Evolutionary conservation across 495 filamentous ascomycete genomes (phyloP), one percentile per base, ranked within the genome.

Genomic region (Filosporella fistucella): DNA sequence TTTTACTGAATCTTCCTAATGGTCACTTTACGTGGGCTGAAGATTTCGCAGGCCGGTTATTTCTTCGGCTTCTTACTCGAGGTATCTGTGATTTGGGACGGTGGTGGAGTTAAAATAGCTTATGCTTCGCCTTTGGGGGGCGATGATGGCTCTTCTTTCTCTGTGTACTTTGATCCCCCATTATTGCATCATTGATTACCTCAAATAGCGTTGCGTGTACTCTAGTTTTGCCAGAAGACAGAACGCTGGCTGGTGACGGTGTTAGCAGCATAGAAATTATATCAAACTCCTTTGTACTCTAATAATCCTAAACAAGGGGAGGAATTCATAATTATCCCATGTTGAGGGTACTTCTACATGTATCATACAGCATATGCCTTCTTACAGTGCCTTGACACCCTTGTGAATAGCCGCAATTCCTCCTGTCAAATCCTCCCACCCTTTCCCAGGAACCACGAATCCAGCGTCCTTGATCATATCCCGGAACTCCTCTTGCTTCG

Each of bases 381-480:
- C 9, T 37, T 42, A 21, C 38, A 87, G 49, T 3, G 89, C 89
- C 74, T 98, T 98, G 54, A 98, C 81, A 16, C 94, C 93, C 74
- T 91, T 95, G 66, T 97, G 94, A 57, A 97, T 89, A 42, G 89
- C 89, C 11, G 94, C 93, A 62, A 98, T 88, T 0, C 93, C 93
- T 26, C 85, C 82, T 0, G 85, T 96, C 61, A 98, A 61, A 63
- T 97, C 84, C 68, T 94, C 89, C 64, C 79, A 95, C 2, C 88
- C 88, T 42, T 80, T 65, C 1, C 87, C 88, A 16, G 84, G 89
- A 39, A 94, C 78, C 62, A 85, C 62, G 62, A 98, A 97, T 12
- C 93, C 94, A 30, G 89, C 91, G 49, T 84, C 81, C 61, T 79
- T 68, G 59, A 98, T 93, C 89, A 97, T 93, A 35, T 77, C 78